Conservation (phyloP, 306 rosid species). For the Trifolium repens region DNA sequence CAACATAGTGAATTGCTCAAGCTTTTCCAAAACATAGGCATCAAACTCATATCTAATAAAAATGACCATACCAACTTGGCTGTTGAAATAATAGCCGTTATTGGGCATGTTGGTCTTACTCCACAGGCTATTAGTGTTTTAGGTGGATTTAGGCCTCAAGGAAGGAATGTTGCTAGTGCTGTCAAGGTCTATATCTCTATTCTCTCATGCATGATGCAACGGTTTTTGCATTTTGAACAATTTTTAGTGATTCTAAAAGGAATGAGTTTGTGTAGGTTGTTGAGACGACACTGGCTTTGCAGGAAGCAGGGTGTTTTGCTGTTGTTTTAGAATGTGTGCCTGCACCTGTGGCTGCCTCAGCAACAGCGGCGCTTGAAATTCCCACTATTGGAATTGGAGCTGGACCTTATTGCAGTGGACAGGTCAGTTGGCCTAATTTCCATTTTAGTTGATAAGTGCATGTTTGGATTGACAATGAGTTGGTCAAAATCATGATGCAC, state of each 20-base stretch:
- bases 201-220: constrained; percentile 13
- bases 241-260: constrained; percentile 22
- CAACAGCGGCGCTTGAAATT: constrained; percentile 73
- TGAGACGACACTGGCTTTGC: constrained; percentile 83
- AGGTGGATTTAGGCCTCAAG: constrained; percentile 95
- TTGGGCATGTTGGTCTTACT: constrained; percentile 96
- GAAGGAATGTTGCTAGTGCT: constrained; percentile 76
- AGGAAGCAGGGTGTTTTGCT: constrained; percentile 85
- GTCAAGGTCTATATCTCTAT: constrained; percentile 57
- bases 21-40: no score
- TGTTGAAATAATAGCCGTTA: constrained; percentile 88
- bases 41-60: no score
- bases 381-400: constrained; percentile 97
- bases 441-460: neutral
- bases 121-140: constrained; percentile 96
- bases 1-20: no score
- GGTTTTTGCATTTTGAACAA: neutral
- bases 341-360: constrained; percentile 84
- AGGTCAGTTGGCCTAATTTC: constrained; percentile 51
- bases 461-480: neutral
- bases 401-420: constrained; percentile 96
- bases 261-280: constrained; percentile 63
- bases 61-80: no score
- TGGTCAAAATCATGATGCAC: neutral
- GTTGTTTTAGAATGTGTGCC: no score